Conservation (phyloP, 495 filamentous ascomycete species). For the Penicillium goetzii region DNA sequence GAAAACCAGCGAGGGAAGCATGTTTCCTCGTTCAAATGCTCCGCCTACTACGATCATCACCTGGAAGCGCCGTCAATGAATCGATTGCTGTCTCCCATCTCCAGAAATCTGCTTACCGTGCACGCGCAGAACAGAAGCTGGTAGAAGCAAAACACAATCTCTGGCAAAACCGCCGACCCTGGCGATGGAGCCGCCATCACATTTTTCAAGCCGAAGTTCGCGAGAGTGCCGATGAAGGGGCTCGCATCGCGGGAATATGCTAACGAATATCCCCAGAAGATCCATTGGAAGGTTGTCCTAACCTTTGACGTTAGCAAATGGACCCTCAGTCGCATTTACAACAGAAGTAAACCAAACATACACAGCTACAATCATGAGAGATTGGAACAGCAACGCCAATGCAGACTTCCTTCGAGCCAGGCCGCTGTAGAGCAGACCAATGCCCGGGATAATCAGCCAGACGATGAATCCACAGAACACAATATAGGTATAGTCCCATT, state of each 20-base stretch:
- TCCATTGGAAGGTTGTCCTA: constrained; percentile 57
- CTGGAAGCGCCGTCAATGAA: constrained; percentile 14
- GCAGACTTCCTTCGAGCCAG: constrained; percentile 61
- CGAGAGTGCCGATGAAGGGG: constrained; percentile 58
- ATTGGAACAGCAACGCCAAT: constrained; percentile 59
- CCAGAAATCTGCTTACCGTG: constrained; percentile 42
- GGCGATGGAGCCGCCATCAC: constrained; percentile 55
- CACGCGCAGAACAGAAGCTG: constrained; percentile 61
- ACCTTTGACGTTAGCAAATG: background rate
- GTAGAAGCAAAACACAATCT: constrained; percentile 61
- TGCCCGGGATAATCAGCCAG: constrained; percentile 63
- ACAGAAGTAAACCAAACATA: constrained; percentile 22
- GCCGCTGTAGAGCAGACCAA: constrained; percentile 61
- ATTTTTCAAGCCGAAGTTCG: constrained; percentile 58
- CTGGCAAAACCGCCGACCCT: constrained; percentile 52
- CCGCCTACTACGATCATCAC: constrained; percentile 58
- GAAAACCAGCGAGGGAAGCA: constrained; percentile 59
- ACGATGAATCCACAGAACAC: constrained; percentile 56
- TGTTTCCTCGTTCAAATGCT: constrained; percentile 58
- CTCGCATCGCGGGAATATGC: constrained; percentile 54
- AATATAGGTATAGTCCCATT: constrained; percentile 58
- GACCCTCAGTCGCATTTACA: background rate
- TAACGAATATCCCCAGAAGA: constrained; percentile 63
- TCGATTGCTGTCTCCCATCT: too few relatives aligned
- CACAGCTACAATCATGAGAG: constrained; percentile 55